phyloP scores from a whole-genome alignment of 2,329 filamentous ascomycete species.

The Penicillium concentricum region DNA sequence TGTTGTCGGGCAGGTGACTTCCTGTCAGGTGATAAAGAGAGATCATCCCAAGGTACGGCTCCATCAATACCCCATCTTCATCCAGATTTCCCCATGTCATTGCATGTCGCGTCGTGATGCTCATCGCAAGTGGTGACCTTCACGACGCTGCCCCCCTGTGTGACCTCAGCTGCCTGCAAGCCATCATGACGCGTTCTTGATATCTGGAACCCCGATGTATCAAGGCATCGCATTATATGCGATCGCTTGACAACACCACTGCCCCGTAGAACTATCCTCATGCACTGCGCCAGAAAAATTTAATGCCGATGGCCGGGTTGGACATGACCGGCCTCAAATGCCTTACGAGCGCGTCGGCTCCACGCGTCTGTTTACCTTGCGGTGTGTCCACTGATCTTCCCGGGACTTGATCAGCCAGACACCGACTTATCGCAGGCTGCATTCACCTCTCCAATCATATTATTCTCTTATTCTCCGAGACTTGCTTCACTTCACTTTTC shows the following conservation, averaged over 20 bases:
- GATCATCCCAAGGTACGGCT: conserved; percentile 39
- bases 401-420: conserved; percentile 8
- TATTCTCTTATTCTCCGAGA: background rate
- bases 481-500: background rate
- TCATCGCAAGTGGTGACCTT: conserved; percentile 9
- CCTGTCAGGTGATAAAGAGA: conserved; percentile 45
- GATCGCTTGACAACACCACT: background rate
- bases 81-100: conserved; percentile 17
- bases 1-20: conserved; percentile 45
- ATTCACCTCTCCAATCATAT: conserved; percentile 6
- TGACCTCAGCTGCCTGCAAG: conserved; percentile 27
- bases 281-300: background rate
- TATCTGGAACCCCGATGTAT: conserved; percentile 9
- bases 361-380: conserved; percentile 29
- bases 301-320: background rate
- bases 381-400: conserved; percentile 14
- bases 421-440: conserved; percentile 1
- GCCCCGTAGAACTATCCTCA: conserved; percentile 1
- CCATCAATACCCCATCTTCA: conserved; percentile 19
- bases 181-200: conserved; percentile 30
- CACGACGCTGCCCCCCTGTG: conserved; percentile 20
- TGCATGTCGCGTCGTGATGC: conserved; percentile 15
- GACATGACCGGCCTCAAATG: conserved; percentile 1
- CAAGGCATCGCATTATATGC: background rate
- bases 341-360: conserved; percentile 27